phyloP scores from a whole-genome alignment of 2,329 filamentous ascomycete species.

The Xylaria sp. region DNA sequence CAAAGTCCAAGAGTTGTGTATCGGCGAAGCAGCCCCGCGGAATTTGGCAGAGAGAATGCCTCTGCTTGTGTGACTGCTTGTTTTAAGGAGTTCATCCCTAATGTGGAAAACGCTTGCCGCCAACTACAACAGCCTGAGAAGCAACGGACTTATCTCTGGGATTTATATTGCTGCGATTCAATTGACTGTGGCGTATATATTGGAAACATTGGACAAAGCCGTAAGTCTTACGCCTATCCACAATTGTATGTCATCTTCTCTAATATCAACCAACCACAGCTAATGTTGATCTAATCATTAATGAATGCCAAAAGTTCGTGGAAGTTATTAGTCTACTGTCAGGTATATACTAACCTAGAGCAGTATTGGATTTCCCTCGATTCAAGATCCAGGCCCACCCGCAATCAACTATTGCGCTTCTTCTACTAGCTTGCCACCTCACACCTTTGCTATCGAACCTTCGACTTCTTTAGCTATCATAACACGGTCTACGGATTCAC shows the following conservation, averaged over 20 bases:
- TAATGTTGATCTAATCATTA: conserved; percentile 63
- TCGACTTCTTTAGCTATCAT: not conserved
- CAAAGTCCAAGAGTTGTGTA: conserved; percentile 15
- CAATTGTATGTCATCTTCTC: conserved; percentile 4
- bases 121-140: conserved; percentile 39
- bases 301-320: conserved; percentile 62
- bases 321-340: not conserved
- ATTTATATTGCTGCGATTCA: conserved; percentile 65
- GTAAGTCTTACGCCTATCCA: conserved; percentile 51
- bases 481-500: conserved; percentile 18
- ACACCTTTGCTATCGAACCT: conserved; percentile 5
- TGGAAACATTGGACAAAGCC: conserved; percentile 53
- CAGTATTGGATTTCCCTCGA: conserved; percentile 45
- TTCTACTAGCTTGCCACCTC: conserved; percentile 9
- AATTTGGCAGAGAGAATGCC: conserved; percentile 38
- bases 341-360: conserved; percentile 32
- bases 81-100: conserved; percentile 41
- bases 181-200: conserved; percentile 61
- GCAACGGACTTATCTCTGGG: conserved; percentile 53
- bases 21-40: conserved; percentile 24
- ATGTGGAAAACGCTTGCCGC: conserved; percentile 42
- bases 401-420: conserved; percentile 33
- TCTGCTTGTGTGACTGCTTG: conserved; percentile 44
- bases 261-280: conserved; percentile 51
- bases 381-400: conserved; percentile 44